A percentile compares a stretch with the other conserved stretches of the same genome.
These are phyloP conservation scores for Trametes cinnabarina DNA, from an alignment of 768 basidiomycete species.

Conservation along the genomic window DNA sequence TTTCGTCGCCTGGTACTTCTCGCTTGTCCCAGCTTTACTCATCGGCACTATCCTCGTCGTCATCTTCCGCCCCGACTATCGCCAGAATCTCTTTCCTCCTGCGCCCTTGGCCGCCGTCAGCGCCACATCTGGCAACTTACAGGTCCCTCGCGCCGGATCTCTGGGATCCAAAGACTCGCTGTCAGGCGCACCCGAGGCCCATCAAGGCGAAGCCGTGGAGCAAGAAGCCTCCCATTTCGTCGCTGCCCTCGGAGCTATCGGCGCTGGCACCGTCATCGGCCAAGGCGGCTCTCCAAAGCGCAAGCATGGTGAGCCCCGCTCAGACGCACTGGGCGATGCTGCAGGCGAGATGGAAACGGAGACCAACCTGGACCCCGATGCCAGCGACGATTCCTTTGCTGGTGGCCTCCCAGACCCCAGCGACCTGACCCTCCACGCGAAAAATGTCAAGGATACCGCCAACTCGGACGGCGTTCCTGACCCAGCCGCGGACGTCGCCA, in stretches of 20 bases:
- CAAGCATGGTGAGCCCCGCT: slow-evolving; percentile 14
- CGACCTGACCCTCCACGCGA: slow-evolving; percentile 31
- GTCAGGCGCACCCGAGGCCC: slow-evolving; percentile 36
- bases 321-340: slow-evolving; percentile 25
- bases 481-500: slow-evolving; percentile 29
- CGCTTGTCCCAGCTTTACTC: slow-evolving; percentile 36
- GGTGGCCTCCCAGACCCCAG: slow-evolving; percentile 31
- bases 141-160: slow-evolving; percentile 34
- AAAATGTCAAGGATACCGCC: slow-evolving; percentile 26
- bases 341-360: slow-evolving; percentile 22
- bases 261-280: slow-evolving; percentile 32
- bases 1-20: slow-evolving; percentile 37
- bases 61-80: slow-evolving; percentile 36
- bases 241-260: slow-evolving; percentile 32
- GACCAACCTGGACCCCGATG: slow-evolving; percentile 17
- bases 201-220: slow-evolving; percentile 40
- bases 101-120: slow-evolving; percentile 34
- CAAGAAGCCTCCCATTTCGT: slow-evolving; percentile 38
- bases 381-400: slow-evolving; percentile 24
- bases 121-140: slow-evolving; percentile 32
- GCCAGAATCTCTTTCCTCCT: slow-evolving; percentile 37
- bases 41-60: slow-evolving; percentile 34
- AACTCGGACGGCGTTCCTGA: slow-evolving; percentile 23
- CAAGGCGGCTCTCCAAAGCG: slow-evolving; percentile 20
- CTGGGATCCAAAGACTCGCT: slow-evolving; percentile 33